Percentiles rank a stretch among this genome's conserved stretches.
phyloP scores from a whole-genome alignment of 257 asterid species.

The Gentiana dahurica region DNA sequence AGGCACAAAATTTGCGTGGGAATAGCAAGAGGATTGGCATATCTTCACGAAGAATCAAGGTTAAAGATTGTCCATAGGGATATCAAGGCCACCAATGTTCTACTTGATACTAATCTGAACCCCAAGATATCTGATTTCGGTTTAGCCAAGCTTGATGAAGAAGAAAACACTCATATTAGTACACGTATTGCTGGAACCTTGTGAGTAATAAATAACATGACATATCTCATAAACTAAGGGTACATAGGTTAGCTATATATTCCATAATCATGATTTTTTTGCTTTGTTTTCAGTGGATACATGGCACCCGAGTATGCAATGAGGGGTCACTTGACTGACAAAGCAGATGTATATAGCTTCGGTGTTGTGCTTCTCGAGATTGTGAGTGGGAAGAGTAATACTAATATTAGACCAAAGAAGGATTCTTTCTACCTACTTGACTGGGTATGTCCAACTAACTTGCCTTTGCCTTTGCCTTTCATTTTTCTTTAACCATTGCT shows the following conservation, averaged over 20 bases:
- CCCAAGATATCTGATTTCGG: constrained; percentile 94
- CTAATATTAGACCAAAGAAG: constrained; percentile 11
- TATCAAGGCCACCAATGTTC: constrained; percentile 82
- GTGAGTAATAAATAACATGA: constrained; percentile 12
- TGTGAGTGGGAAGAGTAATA: too few relatives aligned
- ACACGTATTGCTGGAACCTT: constrained; percentile 32
- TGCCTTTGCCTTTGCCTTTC: background rate
- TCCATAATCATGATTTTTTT: background rate
- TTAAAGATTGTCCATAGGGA: constrained; percentile 87
- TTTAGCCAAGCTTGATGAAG: constrained; percentile 26
- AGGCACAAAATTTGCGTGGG: constrained; percentile 69
- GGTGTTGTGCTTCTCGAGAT: too few relatives aligned
- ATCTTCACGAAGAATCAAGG: constrained; percentile 79
- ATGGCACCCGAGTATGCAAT: too few relatives aligned
- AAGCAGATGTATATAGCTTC: too few relatives aligned
- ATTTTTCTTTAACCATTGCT: background rate
- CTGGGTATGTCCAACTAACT: constrained; percentile 11
- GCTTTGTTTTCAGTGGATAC: constrained; percentile 8
- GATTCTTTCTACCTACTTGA: constrained; percentile 17
- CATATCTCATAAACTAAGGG: background rate
- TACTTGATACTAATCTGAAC: constrained; percentile 56
- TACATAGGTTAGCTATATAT: too few relatives aligned
- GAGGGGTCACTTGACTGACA: too few relatives aligned
- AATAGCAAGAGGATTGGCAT: constrained; percentile 78
- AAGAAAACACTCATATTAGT: constrained; percentile 22